phyloP scores from a whole-genome alignment of 257 asterid genomes.

The Solanum neorickii region DNA sequence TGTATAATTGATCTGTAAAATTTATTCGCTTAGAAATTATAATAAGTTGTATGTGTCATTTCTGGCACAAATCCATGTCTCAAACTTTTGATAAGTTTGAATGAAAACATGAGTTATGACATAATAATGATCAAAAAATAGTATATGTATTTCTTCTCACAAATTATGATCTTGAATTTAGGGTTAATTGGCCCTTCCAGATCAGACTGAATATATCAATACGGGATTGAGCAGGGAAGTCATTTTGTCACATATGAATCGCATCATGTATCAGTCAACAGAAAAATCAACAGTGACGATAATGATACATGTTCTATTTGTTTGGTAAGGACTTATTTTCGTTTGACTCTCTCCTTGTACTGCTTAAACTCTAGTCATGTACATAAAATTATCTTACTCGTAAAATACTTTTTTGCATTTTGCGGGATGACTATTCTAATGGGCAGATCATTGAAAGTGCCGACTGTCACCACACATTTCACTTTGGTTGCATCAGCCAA shows the following conservation, averaged over 20 bases:
- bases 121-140: not conserved
- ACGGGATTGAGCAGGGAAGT: too few species aligned
- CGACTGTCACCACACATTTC: not conserved
- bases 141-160: not conserved
- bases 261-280: not conserved
- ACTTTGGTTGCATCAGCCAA: not conserved
- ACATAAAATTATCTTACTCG: not conserved
- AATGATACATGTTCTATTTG: not conserved
- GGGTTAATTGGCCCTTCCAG: too few species aligned
- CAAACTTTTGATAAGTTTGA: not conserved
- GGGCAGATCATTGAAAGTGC: not conserved
- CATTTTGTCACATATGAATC: not conserved
- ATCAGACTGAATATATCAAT: too few species aligned
- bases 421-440: not conserved
- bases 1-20: not conserved
- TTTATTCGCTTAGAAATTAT: not conserved
- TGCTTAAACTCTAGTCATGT: not conserved
- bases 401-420: not conserved
- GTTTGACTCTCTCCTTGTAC: not conserved
- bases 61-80: not conserved
- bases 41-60: not conserved
- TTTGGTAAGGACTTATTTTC: not conserved
- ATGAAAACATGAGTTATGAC: not conserved
- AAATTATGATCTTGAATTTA: too few species aligned
- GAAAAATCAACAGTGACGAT: not conserved